Evolutionary conservation across 176 grass and related monocot species (phyloP), one percentile per base, ranked within the genome.

Genomic region (Olyra latifolia): DNA sequence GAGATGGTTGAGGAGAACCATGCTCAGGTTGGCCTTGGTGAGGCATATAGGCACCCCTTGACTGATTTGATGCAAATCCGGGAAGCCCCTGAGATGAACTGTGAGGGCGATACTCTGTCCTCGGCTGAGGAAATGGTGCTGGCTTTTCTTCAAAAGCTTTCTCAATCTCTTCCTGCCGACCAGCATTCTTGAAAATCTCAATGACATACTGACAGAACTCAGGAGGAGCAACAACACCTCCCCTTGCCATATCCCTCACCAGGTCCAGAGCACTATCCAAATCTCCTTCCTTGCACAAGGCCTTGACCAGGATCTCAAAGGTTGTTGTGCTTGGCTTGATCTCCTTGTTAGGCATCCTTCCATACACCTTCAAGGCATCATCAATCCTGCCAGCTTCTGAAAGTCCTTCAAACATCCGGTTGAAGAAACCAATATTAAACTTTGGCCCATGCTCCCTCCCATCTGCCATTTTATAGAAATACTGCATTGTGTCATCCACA

Each of bases 321-420:
- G 65, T 92, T 7, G 56, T 62, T 79, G 60, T 66, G 72, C 83
- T 82, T 0, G 82, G 90, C 67, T 49, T 88, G 63, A 86, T 85
- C 47, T 84, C 90, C 50, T 80, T 92, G 58, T 86, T 86, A 38
- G 80, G 12, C 90, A 92, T 88, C 49, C 81, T 92, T 46, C 72
- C 86, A 1, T 88, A 92, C 16, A 92, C 84, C 82, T 92, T 80
- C 42, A 92, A 48, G 22, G 90, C 90, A 32, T 92, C 72, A 69
- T 87, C 70, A 23, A 88, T 58, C 58, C 62, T 61, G 11, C 86
- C 89, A 69, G 82, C 85, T 74, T 91, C 83, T 5, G 79, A 59
- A 72, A 91, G 71, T 24, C 89, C 89, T 58, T 84, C 71, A 76
- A 88, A 87, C 76, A 91, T 78, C 73, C 87, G 83, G 60, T 91